These are phyloP conservation scores for Zymoseptoria brevis DNA, from an alignment of 2,329 filamentous ascomycete species.

Conservation along the genomic window DNA sequence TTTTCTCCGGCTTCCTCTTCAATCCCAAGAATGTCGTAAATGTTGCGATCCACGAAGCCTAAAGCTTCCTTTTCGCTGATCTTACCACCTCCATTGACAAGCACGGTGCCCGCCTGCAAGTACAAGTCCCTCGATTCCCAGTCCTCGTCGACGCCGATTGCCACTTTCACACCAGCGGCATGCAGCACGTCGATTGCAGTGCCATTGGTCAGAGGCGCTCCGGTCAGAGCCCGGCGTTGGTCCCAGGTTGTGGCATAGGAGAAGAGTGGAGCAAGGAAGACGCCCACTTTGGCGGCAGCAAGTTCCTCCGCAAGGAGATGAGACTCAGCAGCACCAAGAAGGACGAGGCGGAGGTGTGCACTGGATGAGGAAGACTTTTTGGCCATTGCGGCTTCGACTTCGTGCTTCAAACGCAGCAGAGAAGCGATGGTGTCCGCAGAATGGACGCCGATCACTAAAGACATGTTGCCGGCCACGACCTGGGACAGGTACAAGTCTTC, in stretches of 20 bases:
- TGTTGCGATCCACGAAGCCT: slow-evolving; percentile 49
- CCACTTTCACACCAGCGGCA: slow-evolving; percentile 51
- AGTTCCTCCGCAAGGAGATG: slow-evolving; percentile 53
- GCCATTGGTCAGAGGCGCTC: slow-evolving; percentile 59
- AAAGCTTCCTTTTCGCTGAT: slow-evolving; percentile 50
- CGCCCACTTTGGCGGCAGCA: slow-evolving; percentile 48
- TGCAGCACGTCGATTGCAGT: slow-evolving; percentile 52
- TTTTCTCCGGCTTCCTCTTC: slow-evolving; percentile 16
- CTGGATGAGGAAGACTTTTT: neutral
- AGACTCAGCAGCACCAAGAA: slow-evolving; percentile 57
- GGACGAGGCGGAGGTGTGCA: slow-evolving; percentile 43
- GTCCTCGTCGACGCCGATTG: slow-evolving; percentile 53
- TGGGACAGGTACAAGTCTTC: slow-evolving; percentile 27
- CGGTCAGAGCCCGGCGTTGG: slow-evolving; percentile 52
- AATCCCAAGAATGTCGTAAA: slow-evolving; percentile 51
- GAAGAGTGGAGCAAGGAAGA: slow-evolving; percentile 54
- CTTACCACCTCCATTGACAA: slow-evolving; percentile 49
- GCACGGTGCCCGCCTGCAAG: slow-evolving; percentile 53
- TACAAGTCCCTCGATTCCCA: slow-evolving; percentile 55
- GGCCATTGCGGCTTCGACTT: slow-evolving; percentile 41
- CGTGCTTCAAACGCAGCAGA: slow-evolving; percentile 50
- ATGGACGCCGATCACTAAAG: slow-evolving; percentile 53
- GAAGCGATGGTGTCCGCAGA: slow-evolving; percentile 57
- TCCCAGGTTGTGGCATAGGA: slow-evolving; percentile 53
- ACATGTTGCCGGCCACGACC: slow-evolving; percentile 47